These are phyloP conservation scores for Sungouiozyma intestinalis DNA, from an alignment of 805 yeast species.

Conservation along the genomic window DNA sequence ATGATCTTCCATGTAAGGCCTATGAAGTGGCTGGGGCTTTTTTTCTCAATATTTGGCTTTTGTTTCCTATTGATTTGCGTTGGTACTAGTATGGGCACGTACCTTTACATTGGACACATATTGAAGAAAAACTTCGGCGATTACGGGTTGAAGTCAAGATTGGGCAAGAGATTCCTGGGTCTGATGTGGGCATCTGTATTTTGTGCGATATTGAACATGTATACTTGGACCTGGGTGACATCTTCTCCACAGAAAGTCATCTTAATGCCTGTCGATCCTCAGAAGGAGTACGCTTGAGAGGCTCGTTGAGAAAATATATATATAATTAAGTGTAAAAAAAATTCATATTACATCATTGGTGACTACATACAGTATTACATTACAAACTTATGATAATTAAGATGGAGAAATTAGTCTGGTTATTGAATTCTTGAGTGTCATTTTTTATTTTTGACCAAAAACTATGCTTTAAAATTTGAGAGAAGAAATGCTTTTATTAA, in stretches of 20 bases:
- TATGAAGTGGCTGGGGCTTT: constrained; percentile 37
- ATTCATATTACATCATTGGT: not conserved
- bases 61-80: constrained; percentile 34
- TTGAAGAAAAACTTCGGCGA: constrained; percentile 38
- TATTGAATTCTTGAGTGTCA: too few relatives aligned
- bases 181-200: constrained; percentile 55
- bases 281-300: not conserved
- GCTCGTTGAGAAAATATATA: too few relatives aligned
- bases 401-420: too few relatives aligned
- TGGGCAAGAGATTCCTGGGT: constrained; percentile 45
- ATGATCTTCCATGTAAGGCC: constrained; percentile 34
- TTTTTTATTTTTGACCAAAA: too few relatives aligned
- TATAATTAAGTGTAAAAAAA: too few relatives aligned
- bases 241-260: constrained; percentile 8
- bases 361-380: too few relatives aligned
- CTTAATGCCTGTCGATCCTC: constrained; percentile 4
- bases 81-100: constrained; percentile 57
- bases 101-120: constrained; percentile 35
- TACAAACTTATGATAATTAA: too few relatives aligned
- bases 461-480: too few relatives aligned
- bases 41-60: constrained; percentile 36
- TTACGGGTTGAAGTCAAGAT: constrained; percentile 45
- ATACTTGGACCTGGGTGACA: constrained; percentile 30
- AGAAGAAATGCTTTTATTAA: too few relatives aligned
- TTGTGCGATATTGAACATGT: constrained; percentile 33